A percentile compares a stretch with the other conserved stretches of the same genome.
These are phyloP conservation scores for Triticum dicoccoides DNA, from an alignment of 176 grass and related monocot genomes.

Conservation along the genomic window DNA sequence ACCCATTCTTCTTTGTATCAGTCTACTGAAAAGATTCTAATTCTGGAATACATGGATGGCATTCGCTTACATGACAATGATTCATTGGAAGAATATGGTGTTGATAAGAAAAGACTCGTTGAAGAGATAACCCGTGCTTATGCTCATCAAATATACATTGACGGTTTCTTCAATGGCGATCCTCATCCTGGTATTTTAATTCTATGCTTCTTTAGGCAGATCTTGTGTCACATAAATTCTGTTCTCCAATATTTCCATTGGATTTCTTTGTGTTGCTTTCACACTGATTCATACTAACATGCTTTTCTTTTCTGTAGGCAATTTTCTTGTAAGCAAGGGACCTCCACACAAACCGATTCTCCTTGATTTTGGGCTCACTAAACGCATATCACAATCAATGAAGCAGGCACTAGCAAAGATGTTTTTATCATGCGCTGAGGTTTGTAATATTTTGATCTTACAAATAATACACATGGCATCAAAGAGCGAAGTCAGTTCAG, in stretches of 20 bases:
- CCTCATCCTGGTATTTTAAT: constrained; percentile 86
- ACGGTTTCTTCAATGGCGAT: constrained; percentile 97
- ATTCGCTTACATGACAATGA: constrained; percentile 88
- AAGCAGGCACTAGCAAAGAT: constrained; percentile 90
- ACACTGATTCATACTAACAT: not conserved
- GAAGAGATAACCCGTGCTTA: constrained; percentile 97
- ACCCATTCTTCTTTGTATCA: constrained; percentile 35
- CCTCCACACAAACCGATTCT: constrained; percentile 84
- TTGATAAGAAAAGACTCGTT: constrained; percentile 93
- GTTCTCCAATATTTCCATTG: not conserved
- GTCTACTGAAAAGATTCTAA: constrained; percentile 86
- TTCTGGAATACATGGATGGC: constrained; percentile 97
- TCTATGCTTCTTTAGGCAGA: constrained; percentile 20
- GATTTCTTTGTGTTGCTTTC: not conserved
- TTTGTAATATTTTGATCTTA: constrained; percentile 35
- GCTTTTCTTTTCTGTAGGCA: constrained; percentile 52
- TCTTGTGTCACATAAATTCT: not conserved
- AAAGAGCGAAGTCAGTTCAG: not conserved
- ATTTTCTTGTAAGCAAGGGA: constrained; percentile 97
- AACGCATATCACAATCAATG: constrained; percentile 78
- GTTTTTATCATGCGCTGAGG: constrained; percentile 95
- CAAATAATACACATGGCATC: constrained; percentile 19
- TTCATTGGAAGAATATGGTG: constrained; percentile 69
- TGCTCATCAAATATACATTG: constrained; percentile 97
- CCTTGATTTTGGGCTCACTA: constrained; percentile 98